phyloP scores from a whole-genome alignment of 768 basidiomycete species.

The Cytidiella melzeri region DNA sequence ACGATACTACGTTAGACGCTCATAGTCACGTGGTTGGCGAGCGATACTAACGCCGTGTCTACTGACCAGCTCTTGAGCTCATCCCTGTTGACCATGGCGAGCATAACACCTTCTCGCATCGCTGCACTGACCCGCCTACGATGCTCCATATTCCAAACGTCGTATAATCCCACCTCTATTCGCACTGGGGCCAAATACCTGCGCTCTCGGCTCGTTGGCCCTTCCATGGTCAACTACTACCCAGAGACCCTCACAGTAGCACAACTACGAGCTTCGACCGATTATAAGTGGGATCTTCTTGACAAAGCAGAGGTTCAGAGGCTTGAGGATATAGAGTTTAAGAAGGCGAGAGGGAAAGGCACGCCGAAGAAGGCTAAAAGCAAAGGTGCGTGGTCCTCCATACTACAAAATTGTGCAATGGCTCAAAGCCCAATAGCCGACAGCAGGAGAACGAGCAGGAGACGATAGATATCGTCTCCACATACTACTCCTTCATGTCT shows the following conservation, averaged over 20 bases:
- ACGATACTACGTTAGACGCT: too few species aligned
- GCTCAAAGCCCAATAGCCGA: conserved; percentile 32
- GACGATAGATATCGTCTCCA: conserved; percentile 25
- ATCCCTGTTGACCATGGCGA: conserved; percentile 17
- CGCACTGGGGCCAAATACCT: conserved; percentile 94
- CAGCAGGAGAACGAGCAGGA: conserved; percentile 45
- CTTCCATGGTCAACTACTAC: conserved; percentile 83
- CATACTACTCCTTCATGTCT: background rate
- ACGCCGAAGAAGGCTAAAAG: conserved; percentile 75
- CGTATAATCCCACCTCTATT: conserved; percentile 75
- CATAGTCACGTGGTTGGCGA: too few species aligned
- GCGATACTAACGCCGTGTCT: too few species aligned
- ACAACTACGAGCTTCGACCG: conserved; percentile 35
- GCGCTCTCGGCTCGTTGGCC: conserved; percentile 72
- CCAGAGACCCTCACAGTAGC: conserved; percentile 54
- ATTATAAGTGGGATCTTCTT: conserved; percentile 35
- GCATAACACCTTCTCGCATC: conserved; percentile 45
- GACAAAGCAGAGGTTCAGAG: conserved; percentile 65
- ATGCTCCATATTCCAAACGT: conserved; percentile 76
- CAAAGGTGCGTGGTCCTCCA: conserved; percentile 42
- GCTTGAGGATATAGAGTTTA: conserved; percentile 59
- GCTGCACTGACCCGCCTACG: conserved; percentile 57
- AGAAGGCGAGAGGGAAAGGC: conserved; percentile 75
- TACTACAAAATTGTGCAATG: background rate
- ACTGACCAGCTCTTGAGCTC: too few species aligned